A percentile compares a stretch with the other conserved stretches of the same genome.
Conservation (phyloP, 2,329 filamentous ascomycete genomes). For the Ceratocystis destructans region DNA sequence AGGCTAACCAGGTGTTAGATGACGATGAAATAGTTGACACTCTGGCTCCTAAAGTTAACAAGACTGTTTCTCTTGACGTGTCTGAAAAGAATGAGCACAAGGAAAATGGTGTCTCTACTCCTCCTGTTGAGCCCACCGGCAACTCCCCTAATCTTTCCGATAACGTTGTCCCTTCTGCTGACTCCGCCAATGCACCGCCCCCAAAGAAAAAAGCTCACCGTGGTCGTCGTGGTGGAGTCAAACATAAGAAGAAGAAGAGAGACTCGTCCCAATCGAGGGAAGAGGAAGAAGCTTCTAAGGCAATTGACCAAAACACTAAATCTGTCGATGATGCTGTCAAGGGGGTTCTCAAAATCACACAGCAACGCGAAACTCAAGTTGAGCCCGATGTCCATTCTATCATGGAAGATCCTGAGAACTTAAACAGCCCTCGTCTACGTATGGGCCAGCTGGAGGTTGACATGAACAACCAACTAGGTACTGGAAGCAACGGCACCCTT, state of each 20-base stretch:
- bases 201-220: conserved; percentile 53
- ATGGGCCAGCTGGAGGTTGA: conserved; percentile 53
- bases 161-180: conserved; percentile 3
- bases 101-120: background rate
- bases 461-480: conserved; percentile 49
- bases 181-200: conserved; percentile 22
- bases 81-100: conserved; percentile 5
- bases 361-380: conserved; percentile 32
- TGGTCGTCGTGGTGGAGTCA: conserved; percentile 57
- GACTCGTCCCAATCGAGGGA: conserved; percentile 38
- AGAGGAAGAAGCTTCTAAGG: conserved; percentile 29
- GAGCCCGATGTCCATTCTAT: conserved; percentile 50
- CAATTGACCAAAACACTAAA: conserved; percentile 1
- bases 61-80: background rate
- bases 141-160: conserved; percentile 13
- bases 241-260: conserved; percentile 46
- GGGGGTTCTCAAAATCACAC: conserved; percentile 44
- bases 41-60: background rate
- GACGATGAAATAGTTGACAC: background rate
- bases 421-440: conserved; percentile 44
- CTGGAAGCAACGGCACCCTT: conserved; percentile 91
- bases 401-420: conserved; percentile 43
- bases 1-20: background rate
- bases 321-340: conserved; percentile 49
- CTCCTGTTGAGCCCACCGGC: background rate